Conservation (phyloP, 352 stramenopile genomes). For the Pythium sukuiense region DNA sequence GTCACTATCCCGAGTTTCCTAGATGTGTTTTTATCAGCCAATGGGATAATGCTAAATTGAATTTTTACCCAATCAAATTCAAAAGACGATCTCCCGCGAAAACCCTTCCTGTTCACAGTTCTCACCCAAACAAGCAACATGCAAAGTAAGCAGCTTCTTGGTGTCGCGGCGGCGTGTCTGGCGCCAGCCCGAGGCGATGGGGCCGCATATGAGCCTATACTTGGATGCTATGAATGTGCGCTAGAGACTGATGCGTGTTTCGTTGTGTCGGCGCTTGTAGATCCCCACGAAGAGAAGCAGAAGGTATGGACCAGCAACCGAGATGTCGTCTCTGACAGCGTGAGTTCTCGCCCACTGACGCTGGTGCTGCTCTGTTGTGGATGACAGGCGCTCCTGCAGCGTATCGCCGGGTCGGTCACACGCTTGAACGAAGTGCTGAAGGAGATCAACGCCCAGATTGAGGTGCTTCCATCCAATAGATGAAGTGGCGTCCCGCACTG, state of each 20-base stretch:
- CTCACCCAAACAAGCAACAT: slow-evolving; percentile 8
- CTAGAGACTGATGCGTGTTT: not conserved
- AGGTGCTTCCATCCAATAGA: slow-evolving; percentile 37
- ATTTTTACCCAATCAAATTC: slow-evolving; percentile 14
- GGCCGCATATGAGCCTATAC: not conserved
- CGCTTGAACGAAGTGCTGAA: slow-evolving; percentile 82
- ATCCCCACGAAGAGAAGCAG: slow-evolving; percentile 87
- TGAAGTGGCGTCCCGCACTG: too few relatives aligned
- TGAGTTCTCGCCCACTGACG: not conserved
- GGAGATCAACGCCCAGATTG: slow-evolving; percentile 84
- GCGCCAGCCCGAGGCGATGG: not conserved
- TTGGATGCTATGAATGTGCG: not conserved
- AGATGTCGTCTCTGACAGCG: not conserved
- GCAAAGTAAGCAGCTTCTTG: slow-evolving; percentile 16
- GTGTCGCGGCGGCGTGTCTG: not conserved
- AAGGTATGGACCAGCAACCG: slow-evolving; percentile 36
- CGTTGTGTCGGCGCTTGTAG: slow-evolving; percentile 25
- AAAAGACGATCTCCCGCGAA: slow-evolving; percentile 5
- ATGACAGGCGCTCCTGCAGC: slow-evolving; percentile 61
- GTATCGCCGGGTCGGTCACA: slow-evolving; percentile 73
- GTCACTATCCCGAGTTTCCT: slow-evolving; percentile 4
- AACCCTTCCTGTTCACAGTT: not conserved
- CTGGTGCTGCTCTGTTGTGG: not conserved
- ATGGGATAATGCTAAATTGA: not conserved
- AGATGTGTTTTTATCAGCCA: not conserved